Conservation (phyloP, 345 rosid species). For the Brassica cretica region DNA sequence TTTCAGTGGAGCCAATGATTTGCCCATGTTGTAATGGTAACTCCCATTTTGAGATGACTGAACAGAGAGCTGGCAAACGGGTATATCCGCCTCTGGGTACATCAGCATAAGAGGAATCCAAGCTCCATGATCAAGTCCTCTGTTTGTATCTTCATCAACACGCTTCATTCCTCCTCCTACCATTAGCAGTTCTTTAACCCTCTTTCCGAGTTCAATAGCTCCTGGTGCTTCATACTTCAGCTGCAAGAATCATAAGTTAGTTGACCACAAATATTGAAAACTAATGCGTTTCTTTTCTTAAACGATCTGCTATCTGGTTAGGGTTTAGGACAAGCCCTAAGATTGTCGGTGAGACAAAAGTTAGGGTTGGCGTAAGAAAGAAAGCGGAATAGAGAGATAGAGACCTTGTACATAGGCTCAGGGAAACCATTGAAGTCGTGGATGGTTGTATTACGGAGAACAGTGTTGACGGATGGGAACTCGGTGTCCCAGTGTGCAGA, state of each 20-base stretch:
- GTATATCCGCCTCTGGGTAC: constrained; percentile 90
- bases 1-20: constrained; percentile 75
- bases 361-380: constrained; percentile 3
- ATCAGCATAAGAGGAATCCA: constrained; percentile 93
- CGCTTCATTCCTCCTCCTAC: constrained; percentile 47
- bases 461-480: constrained; percentile 62
- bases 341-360: background rate
- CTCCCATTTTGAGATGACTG: constrained; percentile 56
- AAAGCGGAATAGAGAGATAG: background rate
- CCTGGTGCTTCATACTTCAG: constrained; percentile 89
- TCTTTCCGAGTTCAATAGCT: constrained; percentile 72
- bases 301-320: background rate
- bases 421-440: constrained; percentile 85
- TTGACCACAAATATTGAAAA: background rate
- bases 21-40: constrained; percentile 83
- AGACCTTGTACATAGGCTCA: constrained; percentile 67
- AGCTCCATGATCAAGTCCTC: constrained; percentile 95
- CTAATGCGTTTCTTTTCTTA: background rate
- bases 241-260: constrained; percentile 37
- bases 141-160: constrained; percentile 60
- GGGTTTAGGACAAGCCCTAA: background rate
- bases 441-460: constrained; percentile 59
- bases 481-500: constrained; percentile 94
- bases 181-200: constrained; percentile 69
- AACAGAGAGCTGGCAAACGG: constrained; percentile 82